Conservation (phyloP, 1,139 yeast genomes). For the Zygotorulaspora mrakii region DNA sequence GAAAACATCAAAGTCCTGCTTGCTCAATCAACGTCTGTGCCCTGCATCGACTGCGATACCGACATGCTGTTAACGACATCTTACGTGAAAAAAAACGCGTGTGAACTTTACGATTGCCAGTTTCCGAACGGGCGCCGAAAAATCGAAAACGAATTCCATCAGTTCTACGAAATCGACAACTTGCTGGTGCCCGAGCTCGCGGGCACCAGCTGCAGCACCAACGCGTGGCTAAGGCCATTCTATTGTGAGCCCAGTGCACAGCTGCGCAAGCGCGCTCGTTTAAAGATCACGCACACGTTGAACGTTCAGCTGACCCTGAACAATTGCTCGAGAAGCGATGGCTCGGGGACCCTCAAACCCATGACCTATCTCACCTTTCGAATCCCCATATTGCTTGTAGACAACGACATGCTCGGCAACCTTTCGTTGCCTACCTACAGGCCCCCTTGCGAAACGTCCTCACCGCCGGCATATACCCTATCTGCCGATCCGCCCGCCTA, state of each 20-base stretch:
- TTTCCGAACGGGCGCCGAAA: neutral
- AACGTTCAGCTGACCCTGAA: conserved; percentile 11
- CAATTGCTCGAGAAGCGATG: conserved; percentile 1
- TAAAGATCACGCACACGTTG: conserved; percentile 26
- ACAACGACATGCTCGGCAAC: conserved; percentile 22
- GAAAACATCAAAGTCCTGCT: conserved; percentile 12
- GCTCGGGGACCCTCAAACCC: conserved; percentile 3
- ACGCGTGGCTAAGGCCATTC: conserved; percentile 17
- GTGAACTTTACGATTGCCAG: conserved; percentile 10
- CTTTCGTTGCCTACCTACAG: conserved; percentile 24
- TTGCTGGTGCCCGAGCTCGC: conserved; percentile 10
- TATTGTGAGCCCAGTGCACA: conserved; percentile 20
- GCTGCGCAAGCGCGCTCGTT: conserved; percentile 12
- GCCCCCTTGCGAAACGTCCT: neutral
- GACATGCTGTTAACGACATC: conserved; percentile 10
- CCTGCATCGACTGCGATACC: conserved; percentile 17
- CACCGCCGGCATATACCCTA: conserved; percentile 5
- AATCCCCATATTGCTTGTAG: conserved; percentile 25
- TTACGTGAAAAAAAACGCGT: conserved; percentile 11
- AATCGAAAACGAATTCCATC: conserved; percentile 8
- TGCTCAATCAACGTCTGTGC: conserved; percentile 18
- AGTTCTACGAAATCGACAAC: conserved; percentile 10
- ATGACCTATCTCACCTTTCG: conserved; percentile 13
- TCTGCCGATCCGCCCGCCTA: neutral
- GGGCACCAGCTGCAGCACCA: conserved; percentile 1